phyloP scores from a whole-genome alignment of 1,284 basidiomycete species.

The Sphaerobolus stellatus region DNA sequence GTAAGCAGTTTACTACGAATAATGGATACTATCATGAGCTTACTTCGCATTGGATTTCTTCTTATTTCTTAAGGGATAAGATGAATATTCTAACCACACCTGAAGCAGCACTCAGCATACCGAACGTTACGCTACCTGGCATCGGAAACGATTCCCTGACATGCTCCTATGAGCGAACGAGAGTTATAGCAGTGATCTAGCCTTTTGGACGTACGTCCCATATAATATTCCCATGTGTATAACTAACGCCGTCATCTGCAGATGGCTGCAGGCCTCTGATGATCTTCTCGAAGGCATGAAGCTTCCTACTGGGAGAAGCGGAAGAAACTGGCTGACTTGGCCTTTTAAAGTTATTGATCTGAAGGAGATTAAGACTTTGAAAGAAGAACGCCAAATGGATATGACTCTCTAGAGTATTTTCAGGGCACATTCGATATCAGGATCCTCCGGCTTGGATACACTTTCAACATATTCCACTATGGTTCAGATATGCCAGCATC shows the following conservation, averaged over 20 bases:
- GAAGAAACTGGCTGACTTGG: constrained; percentile 44
- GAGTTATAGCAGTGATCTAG: constrained; percentile 44
- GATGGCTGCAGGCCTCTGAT: constrained; percentile 59
- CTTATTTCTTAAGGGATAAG: constrained; percentile 54
- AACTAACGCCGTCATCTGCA: constrained; percentile 20
- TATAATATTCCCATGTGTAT: not conserved
- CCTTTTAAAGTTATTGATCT: constrained; percentile 50
- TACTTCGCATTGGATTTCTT: constrained; percentile 59
- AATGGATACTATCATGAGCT: constrained; percentile 55
- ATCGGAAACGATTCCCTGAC: constrained; percentile 49
- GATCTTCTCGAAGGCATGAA: constrained; percentile 58
- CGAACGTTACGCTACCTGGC: constrained; percentile 47
- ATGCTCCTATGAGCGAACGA: constrained; percentile 44
- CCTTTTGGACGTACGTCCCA: constrained; percentile 42
- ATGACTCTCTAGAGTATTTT: no score
- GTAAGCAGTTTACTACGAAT: constrained; percentile 50
- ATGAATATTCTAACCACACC: constrained; percentile 46
- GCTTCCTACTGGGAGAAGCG: constrained; percentile 47
- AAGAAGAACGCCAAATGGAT: no score
- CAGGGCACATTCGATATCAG: no score
- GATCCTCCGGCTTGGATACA: no score
- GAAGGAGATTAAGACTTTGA: constrained; percentile 47
- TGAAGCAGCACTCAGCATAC: constrained; percentile 43
- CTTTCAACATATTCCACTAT: no score
- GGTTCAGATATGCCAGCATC: no score